Conservation (phyloP, 225 moss, liverwort and hornwort species). For the Thuidium tamariscinum region DNA sequence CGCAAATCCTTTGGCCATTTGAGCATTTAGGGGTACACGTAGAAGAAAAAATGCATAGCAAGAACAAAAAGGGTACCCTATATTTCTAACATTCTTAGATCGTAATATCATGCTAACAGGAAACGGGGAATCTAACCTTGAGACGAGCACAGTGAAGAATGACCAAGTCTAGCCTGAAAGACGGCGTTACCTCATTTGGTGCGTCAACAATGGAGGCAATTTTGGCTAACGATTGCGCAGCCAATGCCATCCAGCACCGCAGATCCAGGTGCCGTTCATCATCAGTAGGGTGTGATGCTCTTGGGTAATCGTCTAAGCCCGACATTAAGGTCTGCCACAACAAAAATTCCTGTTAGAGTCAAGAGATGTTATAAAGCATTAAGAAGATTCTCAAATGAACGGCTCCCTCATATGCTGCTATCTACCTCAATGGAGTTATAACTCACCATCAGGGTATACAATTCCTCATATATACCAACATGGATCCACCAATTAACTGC, state of each 20-base stretch:
- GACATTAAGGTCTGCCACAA: slow-evolving; percentile 71
- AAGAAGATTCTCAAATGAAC: background rate
- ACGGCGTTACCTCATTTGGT: slow-evolving; percentile 39
- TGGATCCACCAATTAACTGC: background rate
- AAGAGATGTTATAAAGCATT: background rate
- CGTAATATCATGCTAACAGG: background rate
- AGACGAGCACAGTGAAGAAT: background rate
- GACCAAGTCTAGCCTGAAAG: background rate
- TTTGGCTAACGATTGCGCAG: slow-evolving; percentile 67
- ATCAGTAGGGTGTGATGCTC: slow-evolving; percentile 85
- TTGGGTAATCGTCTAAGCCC: slow-evolving; percentile 92
- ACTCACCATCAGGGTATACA: background rate
- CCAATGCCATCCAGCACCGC: slow-evolving; percentile 95
- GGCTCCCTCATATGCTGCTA: too few relatives aligned
- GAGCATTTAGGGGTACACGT: background rate
- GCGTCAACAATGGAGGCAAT: slow-evolving; percentile 55
- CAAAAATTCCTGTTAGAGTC: background rate
- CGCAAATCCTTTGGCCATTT: background rate
- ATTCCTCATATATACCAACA: background rate
- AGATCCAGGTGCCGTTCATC: slow-evolving; percentile 96
- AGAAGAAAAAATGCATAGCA: background rate
- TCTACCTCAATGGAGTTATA: background rate
- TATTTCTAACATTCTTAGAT: background rate
- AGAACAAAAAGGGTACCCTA: background rate
- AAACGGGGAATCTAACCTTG: background rate